These are phyloP conservation scores for Perilla frutescens DNA, from an alignment of 257 asterid species.

Conservation along the genomic window DNA sequence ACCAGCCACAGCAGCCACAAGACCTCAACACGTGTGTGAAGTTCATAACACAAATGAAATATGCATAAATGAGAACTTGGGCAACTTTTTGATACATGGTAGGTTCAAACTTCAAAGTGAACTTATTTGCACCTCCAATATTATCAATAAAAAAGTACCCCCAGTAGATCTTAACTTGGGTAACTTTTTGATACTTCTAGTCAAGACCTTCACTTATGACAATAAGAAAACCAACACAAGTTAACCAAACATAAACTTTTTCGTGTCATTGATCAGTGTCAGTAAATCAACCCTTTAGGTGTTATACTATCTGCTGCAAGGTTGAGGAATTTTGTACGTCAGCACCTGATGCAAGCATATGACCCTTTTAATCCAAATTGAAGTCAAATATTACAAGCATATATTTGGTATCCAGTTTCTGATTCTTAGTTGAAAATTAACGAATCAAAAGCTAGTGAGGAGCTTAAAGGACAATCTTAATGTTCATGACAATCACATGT, in stretches of 20 bases:
- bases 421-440: constrained; percentile 1
- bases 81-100: too few species aligned
- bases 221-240: constrained; percentile 1
- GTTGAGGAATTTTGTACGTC: constrained; percentile 7
- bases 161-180: not conserved
- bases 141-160: not conserved
- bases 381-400: constrained; percentile 6
- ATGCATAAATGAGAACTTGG: constrained; percentile 2
- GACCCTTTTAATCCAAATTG: constrained; percentile 2
- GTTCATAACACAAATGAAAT: not conserved
- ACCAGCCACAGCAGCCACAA: not conserved
- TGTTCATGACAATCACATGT: too few species aligned
- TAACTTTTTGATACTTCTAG: not conserved
- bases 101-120: not conserved
- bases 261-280: not conserved
- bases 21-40: constrained; percentile 1
- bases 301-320: not conserved
- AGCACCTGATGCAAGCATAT: not conserved
- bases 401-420: constrained; percentile 14
- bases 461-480: constrained; percentile 13
- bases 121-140: not conserved
- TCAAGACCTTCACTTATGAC: not conserved
- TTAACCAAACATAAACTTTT: not conserved
- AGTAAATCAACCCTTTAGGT: constrained; percentile 13
- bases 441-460: constrained; percentile 7